Evolutionary conservation across 805 yeast genomes (phyloP).

Genomic region (Yamadazyma akitaensis): DNA sequence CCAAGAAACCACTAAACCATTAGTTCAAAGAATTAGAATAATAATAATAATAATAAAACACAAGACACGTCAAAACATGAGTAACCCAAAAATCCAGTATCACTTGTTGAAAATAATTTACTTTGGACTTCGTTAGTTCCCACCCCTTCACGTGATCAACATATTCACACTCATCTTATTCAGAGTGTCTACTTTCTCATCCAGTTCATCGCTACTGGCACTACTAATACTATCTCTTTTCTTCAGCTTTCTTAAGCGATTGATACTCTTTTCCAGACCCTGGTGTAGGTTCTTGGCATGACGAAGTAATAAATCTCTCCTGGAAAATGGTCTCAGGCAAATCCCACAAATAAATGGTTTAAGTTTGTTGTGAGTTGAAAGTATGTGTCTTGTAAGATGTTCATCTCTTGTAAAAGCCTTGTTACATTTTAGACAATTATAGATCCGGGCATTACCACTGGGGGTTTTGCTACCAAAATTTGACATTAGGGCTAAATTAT

Average conservation of each 20-base stretch:
- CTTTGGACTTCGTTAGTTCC: too few relatives aligned
- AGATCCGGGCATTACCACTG: slow-evolving; percentile 42
- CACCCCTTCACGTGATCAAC: slow-evolving; percentile 32
- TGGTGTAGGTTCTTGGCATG: slow-evolving; percentile 45
- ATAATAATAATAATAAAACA: too few relatives aligned
- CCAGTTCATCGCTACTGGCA: slow-evolving; percentile 3
- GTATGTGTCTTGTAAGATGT: slow-evolving; percentile 41
- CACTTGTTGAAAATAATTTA: too few relatives aligned
- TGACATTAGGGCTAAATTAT: slow-evolving; percentile 7
- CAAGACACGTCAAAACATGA: too few relatives aligned
- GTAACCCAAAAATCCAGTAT: too few relatives aligned
- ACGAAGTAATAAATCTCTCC: slow-evolving; percentile 41
- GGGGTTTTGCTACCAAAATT: slow-evolving; percentile 42
- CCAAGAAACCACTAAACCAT: background rate
- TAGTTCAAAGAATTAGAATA: background rate
- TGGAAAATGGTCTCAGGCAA: slow-evolving; percentile 41
- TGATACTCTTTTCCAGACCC: slow-evolving; percentile 43
- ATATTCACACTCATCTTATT: slow-evolving; percentile 41
- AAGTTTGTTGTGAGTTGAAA: slow-evolving; percentile 42
- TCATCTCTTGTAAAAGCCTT: slow-evolving; percentile 48
- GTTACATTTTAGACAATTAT: slow-evolving; percentile 38
- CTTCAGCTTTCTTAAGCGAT: slow-evolving; percentile 39
- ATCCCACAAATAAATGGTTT: slow-evolving; percentile 45
- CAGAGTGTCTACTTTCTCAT: slow-evolving; percentile 9
- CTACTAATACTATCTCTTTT: slow-evolving; percentile 11